These are phyloP conservation scores for Ligustrum vulgare DNA, from an alignment of 257 asterid genomes.

Conservation along the genomic window DNA sequence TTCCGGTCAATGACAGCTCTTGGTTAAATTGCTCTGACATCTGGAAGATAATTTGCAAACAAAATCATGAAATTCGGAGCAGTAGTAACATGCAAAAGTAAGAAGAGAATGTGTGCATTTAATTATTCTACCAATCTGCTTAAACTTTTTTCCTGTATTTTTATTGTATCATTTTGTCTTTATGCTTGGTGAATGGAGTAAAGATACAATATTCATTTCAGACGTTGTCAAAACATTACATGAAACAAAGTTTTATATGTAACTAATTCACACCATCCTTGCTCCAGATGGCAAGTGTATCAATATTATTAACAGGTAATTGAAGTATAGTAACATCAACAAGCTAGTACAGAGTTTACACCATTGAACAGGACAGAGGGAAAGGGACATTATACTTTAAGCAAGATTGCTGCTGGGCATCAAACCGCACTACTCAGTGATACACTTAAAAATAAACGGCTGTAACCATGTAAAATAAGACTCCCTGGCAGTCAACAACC, in stretches of 20 bases:
- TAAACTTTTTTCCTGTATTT: neutral
- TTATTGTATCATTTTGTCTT: neutral
- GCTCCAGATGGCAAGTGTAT: neutral
- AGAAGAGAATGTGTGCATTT: neutral
- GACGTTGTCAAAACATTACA: neutral
- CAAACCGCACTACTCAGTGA: neutral
- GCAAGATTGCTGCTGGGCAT: conserved; percentile 12
- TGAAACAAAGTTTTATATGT: neutral
- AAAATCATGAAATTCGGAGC: conserved; percentile 5
- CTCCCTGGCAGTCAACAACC: conserved; percentile 11
- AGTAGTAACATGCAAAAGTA: neutral
- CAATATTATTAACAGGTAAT: neutral
- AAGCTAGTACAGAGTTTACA: neutral
- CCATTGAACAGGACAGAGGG: conserved; percentile 2
- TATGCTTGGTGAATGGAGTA: neutral
- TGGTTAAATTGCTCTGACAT: conserved; percentile 98
- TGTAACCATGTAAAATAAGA: conserved; percentile 4
- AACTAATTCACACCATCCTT: neutral
- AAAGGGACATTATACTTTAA: conserved; percentile 1
- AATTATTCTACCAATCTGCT: neutral
- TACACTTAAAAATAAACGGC: neutral
- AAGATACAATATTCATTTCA: neutral
- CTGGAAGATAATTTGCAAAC: conserved; percentile 37
- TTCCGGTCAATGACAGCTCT: conserved; percentile 80
- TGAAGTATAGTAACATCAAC: neutral